phyloP scores from a whole-genome alignment of 2,329 filamentous ascomycete species.

The Sarocladiaceae sp. region DNA sequence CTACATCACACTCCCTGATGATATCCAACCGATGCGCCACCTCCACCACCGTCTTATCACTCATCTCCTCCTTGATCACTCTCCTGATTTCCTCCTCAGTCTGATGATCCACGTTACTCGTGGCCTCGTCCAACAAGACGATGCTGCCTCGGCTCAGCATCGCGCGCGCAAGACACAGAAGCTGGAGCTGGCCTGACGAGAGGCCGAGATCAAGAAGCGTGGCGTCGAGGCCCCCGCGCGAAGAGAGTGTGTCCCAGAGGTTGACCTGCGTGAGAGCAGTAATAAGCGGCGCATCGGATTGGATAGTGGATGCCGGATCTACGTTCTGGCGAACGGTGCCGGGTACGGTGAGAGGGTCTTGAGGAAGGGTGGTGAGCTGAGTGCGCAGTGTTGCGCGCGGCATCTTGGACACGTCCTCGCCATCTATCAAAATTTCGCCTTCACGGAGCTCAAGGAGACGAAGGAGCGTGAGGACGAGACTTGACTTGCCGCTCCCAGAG shows the following conservation, averaged over 20 bases:
- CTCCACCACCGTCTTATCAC: constrained; percentile 21
- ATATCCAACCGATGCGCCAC: constrained; percentile 24
- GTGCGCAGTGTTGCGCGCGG: constrained; percentile 35
- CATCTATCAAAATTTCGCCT: constrained; percentile 35
- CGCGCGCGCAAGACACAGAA: constrained; percentile 54
- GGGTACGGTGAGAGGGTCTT: constrained; percentile 42
- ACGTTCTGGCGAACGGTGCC: constrained; percentile 32
- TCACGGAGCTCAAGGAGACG: constrained; percentile 32
- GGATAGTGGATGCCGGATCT: constrained; percentile 24
- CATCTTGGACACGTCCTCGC: constrained; percentile 27
- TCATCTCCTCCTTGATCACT: constrained; percentile 16
- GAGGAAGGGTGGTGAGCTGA: constrained; percentile 41
- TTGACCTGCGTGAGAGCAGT: constrained; percentile 22
- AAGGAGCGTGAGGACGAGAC: constrained; percentile 32
- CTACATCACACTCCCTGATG: constrained; percentile 20
- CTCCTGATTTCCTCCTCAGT: constrained; percentile 21
- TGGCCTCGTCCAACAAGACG: constrained; percentile 19
- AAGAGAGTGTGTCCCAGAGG: constrained; percentile 19
- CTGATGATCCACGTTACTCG: constrained; percentile 22
- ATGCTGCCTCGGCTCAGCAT: constrained; percentile 31
- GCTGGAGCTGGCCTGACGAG: constrained; percentile 51
- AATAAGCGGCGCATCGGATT: constrained; percentile 22
- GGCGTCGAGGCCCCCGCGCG: constrained; percentile 19
- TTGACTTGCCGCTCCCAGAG: constrained; percentile 37
- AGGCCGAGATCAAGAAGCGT: constrained; percentile 36